phyloP scores from a whole-genome alignment of 257 asterid species.

The Solanum lycopersicoides region DNA sequence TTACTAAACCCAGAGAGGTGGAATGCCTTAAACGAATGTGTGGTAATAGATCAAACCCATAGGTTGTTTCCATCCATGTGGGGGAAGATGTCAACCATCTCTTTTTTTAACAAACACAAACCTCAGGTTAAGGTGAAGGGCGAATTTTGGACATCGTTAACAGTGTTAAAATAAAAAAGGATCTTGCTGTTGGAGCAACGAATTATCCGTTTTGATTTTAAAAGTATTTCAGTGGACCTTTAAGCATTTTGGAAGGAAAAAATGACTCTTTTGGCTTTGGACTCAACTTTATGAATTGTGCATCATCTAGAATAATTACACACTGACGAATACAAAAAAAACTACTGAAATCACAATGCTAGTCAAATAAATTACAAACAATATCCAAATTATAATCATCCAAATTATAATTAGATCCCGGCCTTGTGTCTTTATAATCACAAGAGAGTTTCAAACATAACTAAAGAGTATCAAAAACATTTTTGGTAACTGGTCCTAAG shows the following conservation, averaged over 20 bases:
- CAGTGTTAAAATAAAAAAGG: too few species aligned
- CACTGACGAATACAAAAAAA: neutral
- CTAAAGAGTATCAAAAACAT: neutral
- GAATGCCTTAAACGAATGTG: neutral
- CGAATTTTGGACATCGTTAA: too few species aligned
- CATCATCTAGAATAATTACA: neutral
- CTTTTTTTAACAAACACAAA: neutral
- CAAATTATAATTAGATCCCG: neutral
- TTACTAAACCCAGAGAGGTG: neutral
- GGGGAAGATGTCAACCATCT: neutral
- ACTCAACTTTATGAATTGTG: neutral
- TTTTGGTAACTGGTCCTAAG: neutral
- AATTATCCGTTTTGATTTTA: too few species aligned
- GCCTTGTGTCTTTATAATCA: neutral
- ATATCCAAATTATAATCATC: neutral
- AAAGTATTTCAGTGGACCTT: neutral
- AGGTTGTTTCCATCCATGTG: neutral
- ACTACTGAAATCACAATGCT: neutral
- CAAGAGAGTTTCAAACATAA: neutral
- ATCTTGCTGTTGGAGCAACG: neutral
- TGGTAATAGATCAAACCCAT: neutral
- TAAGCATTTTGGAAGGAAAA: neutral
- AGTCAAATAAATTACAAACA: neutral
- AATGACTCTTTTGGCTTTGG: neutral
- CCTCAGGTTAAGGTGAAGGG: neutral